phyloP scores from a whole-genome alignment of 176 grass and related monocot species.

The barley (Hordeum vulgare) region MorexV3_pseudomolecules_assembly NC_058520.1:590516566-590517065 shows the following conservation, averaged over 20 bases:
- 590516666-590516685: constrained; percentile 34
- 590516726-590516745: constrained; percentile 29
- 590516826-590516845: too few relatives aligned
- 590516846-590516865: too few relatives aligned
- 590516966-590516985: background rate
- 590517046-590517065: background rate
- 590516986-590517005: background rate
- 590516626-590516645: background rate
- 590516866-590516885: too few relatives aligned
- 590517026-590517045: constrained; percentile 36
- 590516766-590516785: too few relatives aligned
- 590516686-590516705: background rate
- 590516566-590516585: background rate
- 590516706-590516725: constrained; percentile 21
- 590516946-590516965: background rate
- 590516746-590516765: too few relatives aligned
- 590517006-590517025: constrained; percentile 23
- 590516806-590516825: too few relatives aligned
- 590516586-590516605: background rate
- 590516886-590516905: too few relatives aligned
- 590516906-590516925: too few relatives aligned
- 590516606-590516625: background rate
- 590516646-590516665: background rate
- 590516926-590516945: background rate
- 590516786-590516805: too few relatives aligned